Base-by-base conservation (phyloP, 805 yeast species). In the Ogataea sp. region DNA sequence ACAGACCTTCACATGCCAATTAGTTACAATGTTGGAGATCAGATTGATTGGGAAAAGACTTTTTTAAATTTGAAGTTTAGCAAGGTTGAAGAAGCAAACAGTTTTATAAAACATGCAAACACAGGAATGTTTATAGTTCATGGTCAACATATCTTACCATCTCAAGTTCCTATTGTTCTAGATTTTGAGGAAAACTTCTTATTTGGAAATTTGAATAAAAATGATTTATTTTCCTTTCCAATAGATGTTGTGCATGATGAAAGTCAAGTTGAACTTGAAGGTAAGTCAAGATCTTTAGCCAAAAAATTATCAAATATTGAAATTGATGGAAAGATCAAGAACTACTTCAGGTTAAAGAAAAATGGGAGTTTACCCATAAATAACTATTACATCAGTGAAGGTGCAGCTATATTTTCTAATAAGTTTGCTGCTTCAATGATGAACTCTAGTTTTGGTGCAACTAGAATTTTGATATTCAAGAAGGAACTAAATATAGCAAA, bases 111-210 rank as follows among this genome's bases (percentile, higher is more conserved):
- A 15, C 80, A 65, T 54, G 73, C 71, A 4, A 52, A 59, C 15
- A 70, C 75, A 1, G 78, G 80, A 0, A 53, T 78, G 42, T 73
- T 82, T 41, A 58, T 70, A 24, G 67, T 81, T 20, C 80, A 83
- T 54, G 89, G 90, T 1, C 41, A 51, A 8, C 69, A 62, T 28
- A 44, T 74, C n/a, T 43, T 42, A 7, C 68, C 77, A 0, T 61
- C 63, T 23, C 78, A 83, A 84, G 66, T 47, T 5, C 44, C 48
- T 4, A 36, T 44, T 8, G 26, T 30, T 17, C 32, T 34, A 16
- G 34, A 38, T n/a, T n/a, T n/a, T n/a, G n/a, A n/a, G n/a, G n/a
- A n/a, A n/a, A n/a, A n/a, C n/a, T n/a, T n/a, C n/a, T n/a, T n/a
- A n/a, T n/a, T n/a, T n/a, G n/a, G n/a, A n/a, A n/a, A n/a, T n/a